These are phyloP conservation scores for Leccinum disarticulatum DNA, from an alignment of 768 basidiomycete species.

Conservation along the genomic window DNA sequence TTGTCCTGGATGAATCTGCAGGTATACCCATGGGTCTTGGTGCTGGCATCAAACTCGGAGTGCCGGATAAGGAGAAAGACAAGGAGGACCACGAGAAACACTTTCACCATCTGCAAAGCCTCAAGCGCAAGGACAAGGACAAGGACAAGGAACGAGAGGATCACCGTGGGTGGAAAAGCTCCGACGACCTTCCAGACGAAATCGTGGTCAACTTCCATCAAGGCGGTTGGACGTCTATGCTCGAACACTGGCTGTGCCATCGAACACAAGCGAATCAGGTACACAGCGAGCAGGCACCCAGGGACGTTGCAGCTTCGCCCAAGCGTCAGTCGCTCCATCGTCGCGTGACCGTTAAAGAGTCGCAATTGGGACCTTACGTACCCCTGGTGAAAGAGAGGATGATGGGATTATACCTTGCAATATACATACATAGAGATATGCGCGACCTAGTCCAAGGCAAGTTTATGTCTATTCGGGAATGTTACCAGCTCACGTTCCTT, in stretches of 20 bases:
- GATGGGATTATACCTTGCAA: slow-evolving; percentile 82
- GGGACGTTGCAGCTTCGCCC: slow-evolving; percentile 40
- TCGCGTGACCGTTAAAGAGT: slow-evolving; percentile 42
- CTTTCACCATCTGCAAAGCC: slow-evolving; percentile 22
- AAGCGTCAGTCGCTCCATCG: slow-evolving; percentile 46
- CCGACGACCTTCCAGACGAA: slow-evolving; percentile 37
- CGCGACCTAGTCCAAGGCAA: slow-evolving; percentile 60
- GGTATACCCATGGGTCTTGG: slow-evolving; percentile 79
- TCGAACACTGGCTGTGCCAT: slow-evolving; percentile 71
- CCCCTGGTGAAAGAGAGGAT: slow-evolving; percentile 86
- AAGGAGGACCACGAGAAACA: slow-evolving; percentile 35
- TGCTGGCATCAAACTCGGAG: slow-evolving; percentile 72
- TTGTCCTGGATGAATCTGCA: slow-evolving; percentile 25
- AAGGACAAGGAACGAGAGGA: slow-evolving; percentile 43
- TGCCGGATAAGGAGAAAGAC: slow-evolving; percentile 44
- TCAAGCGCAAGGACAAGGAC: slow-evolving; percentile 40
- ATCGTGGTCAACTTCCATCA: slow-evolving; percentile 31
- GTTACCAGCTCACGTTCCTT: background rate
- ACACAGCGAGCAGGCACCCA: slow-evolving; percentile 19
- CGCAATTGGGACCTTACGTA: slow-evolving; percentile 73
- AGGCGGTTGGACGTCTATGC: slow-evolving; percentile 70
- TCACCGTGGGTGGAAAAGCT: slow-evolving; percentile 34
- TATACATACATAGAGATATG: slow-evolving; percentile 76
- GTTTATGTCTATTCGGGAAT: slow-evolving; percentile 3
- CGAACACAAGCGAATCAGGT: slow-evolving; percentile 29